Percentiles rank a stretch among this genome's conserved stretches.
Conservation (phyloP, 805 yeast species). For the Vanderwaltozyma verrucispora region DNA sequence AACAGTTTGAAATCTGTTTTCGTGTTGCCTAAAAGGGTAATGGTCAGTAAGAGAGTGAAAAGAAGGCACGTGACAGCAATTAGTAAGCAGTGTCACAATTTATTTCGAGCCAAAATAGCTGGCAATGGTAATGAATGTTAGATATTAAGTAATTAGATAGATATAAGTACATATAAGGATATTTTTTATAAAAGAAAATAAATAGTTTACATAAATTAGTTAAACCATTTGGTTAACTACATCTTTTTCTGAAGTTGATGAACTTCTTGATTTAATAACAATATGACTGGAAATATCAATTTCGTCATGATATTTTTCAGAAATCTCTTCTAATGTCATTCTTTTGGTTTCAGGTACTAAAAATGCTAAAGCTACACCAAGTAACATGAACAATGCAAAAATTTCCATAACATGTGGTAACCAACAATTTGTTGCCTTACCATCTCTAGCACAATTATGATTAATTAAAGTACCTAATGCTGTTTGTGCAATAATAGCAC, state of each 20-base stretch:
- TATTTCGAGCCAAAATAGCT: too few species aligned
- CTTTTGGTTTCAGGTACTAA: constrained; percentile 87
- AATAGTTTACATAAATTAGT: too few species aligned
- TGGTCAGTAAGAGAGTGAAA: too few species aligned
- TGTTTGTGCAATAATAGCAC: constrained; percentile 88
- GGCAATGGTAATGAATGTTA: too few species aligned
- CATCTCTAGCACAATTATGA: constrained; percentile 60
- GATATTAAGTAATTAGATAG: too few species aligned
- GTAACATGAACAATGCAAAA: constrained; percentile 83
- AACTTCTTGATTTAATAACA: too few species aligned
- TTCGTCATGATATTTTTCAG: constrained; percentile 79
- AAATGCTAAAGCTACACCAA: constrained; percentile 56
- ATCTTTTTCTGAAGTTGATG: not conserved
- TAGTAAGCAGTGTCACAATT: too few species aligned
- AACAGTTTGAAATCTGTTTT: too few species aligned
- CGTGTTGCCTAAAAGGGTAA: too few species aligned
- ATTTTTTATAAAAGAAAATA: too few species aligned
- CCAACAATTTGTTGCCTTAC: constrained; percentile 52
- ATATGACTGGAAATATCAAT: not conserved
- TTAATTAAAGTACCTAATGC: constrained; percentile 74
- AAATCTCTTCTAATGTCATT: constrained; percentile 75
- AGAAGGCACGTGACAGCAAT: too few species aligned
- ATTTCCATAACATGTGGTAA: constrained; percentile 90
- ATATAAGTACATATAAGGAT: too few species aligned
- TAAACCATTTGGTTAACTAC: not conserved